phyloP scores from a whole-genome alignment of 1,284 basidiomycete genomes.

The Leccinum griseonigrum region DNA sequence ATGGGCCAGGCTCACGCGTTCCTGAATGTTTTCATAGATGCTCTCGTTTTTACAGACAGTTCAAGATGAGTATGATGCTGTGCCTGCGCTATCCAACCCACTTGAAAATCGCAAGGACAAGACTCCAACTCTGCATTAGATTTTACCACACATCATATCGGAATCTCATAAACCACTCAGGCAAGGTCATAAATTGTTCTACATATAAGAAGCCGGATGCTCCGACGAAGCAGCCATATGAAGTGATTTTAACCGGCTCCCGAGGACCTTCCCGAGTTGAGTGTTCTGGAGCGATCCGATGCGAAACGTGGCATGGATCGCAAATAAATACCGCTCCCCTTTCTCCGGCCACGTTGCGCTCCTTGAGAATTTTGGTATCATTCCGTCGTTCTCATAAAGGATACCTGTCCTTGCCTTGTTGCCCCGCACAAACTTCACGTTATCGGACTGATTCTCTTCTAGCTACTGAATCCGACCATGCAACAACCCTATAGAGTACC shows the following conservation, averaged over 20 bases:
- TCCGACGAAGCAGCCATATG: background rate
- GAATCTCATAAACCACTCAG: background rate
- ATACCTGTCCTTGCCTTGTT: background rate
- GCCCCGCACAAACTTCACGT: background rate
- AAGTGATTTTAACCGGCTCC: background rate
- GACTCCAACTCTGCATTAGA: background rate
- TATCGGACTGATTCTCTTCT: background rate
- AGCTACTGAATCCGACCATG: background rate
- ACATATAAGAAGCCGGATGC: background rate
- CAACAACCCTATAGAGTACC: background rate
- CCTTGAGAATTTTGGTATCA: background rate
- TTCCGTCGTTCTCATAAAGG: background rate
- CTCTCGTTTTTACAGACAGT: constrained; percentile 52
- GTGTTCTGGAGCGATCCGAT: background rate
- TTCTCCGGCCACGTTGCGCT: background rate
- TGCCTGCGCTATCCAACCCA: background rate
- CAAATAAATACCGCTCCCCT: background rate
- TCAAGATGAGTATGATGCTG: constrained; percentile 43
- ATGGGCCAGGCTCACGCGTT: background rate
- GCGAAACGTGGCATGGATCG: background rate
- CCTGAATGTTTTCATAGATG: constrained; percentile 39
- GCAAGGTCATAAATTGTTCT: background rate
- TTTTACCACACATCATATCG: background rate
- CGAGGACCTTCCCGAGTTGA: background rate
- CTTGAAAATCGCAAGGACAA: background rate